phyloP scores from a whole-genome alignment of 2,329 filamentous ascomycete genomes.

The Coniochaeta sp. region DNA sequence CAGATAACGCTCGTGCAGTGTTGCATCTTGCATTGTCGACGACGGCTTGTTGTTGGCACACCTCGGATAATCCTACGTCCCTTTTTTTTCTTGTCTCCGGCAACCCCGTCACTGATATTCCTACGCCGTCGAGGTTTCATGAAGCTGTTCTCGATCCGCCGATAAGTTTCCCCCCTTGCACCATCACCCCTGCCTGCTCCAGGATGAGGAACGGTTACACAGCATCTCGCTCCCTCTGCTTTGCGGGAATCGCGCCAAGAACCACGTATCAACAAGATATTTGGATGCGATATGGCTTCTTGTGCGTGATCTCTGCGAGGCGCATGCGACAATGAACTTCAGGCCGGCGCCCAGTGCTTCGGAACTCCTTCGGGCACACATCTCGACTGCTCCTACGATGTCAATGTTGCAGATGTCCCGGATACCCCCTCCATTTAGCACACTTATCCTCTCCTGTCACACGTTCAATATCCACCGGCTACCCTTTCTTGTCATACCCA shows the following conservation, averaged over 20 bases:
- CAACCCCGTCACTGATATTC: not conserved
- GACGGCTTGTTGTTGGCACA: not conserved
- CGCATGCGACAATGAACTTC: not conserved
- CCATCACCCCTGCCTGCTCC: not conserved
- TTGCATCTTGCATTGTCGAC: not conserved
- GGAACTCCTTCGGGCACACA: not conserved
- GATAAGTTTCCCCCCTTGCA: not conserved
- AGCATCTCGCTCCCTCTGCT: not conserved
- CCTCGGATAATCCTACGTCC: not conserved
- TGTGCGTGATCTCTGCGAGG: not conserved
- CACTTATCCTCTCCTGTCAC: not conserved
- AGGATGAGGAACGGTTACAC: not conserved
- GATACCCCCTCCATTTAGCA: not conserved
- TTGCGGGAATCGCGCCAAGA: not conserved
- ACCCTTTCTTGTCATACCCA: not conserved
- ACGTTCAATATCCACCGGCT: not conserved
- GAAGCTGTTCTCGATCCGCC: not conserved
- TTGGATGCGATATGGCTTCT: not conserved
- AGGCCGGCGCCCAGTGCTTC: not conserved
- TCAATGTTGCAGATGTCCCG: not conserved
- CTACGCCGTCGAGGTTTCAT: not conserved
- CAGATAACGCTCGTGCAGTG: not conserved
- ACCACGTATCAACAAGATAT: not conserved
- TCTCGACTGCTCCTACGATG: not conserved
- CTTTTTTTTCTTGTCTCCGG: not conserved